Evolutionary conservation across 2,329 filamentous ascomycete species (phyloP), one percentile per base, ranked within the genome.

Genomic region (Sclerotinia sclerotiorum): DNA sequence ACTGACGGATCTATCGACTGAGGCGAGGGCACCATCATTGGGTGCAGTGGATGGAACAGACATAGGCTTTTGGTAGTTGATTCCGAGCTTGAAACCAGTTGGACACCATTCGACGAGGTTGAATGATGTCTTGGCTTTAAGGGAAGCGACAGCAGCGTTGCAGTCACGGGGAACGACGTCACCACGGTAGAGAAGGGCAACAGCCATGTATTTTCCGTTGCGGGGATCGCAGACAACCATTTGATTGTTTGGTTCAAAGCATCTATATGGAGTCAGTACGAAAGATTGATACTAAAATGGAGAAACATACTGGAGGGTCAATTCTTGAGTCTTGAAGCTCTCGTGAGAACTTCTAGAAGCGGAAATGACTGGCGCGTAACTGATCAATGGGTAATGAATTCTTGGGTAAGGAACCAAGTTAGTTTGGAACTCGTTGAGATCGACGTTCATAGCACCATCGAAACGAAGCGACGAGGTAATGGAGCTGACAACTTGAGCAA

Each of bases 201-300:
- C 85, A 71, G 87, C 87, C 87, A 90, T 90, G 80, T 89, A 90
- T 79, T 89, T 89, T 74, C 87, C 87, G 70, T 87, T 86, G 73
- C 84, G 84, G 44, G 87, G 87, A 74, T 90, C 86, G 74, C 87
- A 90, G 72, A 88, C 86, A 42, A 70, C 87, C 87, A 90, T 90
- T 79, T 89, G 87, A 81, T 89, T 89, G 80, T 87, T 86, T 42
- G 86, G 87, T 77, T 90, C 87, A 74, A 89, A 89, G 78, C 85
- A 85, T 84, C 71, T 76, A 46, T 21, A 61, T 24, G 29, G 13
- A 24, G 27, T 72, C 62, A 69, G 70, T 63, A 70, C 61, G 39
- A 35, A 15, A 32, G 52, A 32, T 39, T 19, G 46, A 51, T 56
- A 21, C 65, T 29, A 21, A 39, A 48, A 21, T 54, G 49, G n/a